Conservation (phyloP, 495 filamentous ascomycete genomes). For the Talaromyces borbonicus region DNA sequence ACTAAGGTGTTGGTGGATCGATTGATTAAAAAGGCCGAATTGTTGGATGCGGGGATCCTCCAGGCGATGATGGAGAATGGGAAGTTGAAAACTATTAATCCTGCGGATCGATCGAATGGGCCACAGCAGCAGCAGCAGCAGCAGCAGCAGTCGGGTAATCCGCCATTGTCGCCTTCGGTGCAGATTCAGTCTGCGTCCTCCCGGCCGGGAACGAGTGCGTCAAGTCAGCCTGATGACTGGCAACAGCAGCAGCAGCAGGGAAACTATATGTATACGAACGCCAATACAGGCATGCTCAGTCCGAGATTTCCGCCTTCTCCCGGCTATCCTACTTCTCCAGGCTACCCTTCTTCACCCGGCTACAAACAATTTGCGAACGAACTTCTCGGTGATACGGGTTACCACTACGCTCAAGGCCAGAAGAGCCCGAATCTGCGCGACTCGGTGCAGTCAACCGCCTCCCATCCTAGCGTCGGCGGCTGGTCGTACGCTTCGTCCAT, state of each 20-base stretch:
- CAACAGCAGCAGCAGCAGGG: not conserved
- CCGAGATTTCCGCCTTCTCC: not conserved
- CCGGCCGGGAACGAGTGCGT: not conserved
- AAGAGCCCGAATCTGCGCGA: not conserved
- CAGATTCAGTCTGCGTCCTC: not conserved
- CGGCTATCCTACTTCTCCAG: too few species aligned
- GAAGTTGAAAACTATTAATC: conserved; percentile 85
- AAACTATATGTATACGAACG: not conserved
- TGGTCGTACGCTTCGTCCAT: not conserved
- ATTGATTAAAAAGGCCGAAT: conserved; percentile 47
- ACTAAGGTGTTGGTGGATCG: conserved; percentile 58
- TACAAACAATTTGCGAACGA: conserved; percentile 1
- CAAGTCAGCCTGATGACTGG: conserved; percentile 1
- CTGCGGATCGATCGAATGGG: conserved; percentile 78
- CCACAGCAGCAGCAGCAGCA: conserved; percentile 71
- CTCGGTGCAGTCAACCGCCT: conserved; percentile 1
- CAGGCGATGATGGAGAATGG: conserved; percentile 87
- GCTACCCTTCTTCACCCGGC: not conserved
- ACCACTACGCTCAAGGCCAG: too few species aligned
- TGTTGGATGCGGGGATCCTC: conserved; percentile 49
- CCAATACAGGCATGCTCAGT: not conserved
- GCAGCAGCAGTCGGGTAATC: not conserved
- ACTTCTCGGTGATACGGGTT: not conserved
- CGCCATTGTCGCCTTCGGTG: not conserved
- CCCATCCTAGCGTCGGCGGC: not conserved